Conservation (phyloP, 2,329 filamentous ascomycete genomes). For the Scorias spongiosa region DNA sequence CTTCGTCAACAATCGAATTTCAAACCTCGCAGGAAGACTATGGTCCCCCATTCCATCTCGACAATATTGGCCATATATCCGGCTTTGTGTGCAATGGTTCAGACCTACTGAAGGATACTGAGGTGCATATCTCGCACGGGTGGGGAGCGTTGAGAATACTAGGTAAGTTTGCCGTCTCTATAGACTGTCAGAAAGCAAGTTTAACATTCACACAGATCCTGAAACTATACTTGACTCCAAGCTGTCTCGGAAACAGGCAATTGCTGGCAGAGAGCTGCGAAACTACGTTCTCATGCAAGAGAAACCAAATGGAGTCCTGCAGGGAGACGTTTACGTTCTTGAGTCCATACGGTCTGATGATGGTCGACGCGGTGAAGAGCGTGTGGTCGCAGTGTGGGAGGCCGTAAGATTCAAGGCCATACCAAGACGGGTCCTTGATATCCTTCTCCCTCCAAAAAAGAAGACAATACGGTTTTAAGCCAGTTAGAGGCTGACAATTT, state of each 20-base stretch:
- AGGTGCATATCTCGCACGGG: constrained; percentile 23
- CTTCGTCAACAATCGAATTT: constrained; percentile 17
- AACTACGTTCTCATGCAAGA: constrained; percentile 22
- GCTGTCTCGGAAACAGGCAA: not conserved
- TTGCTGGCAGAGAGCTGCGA: constrained; percentile 3
- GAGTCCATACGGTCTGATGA: constrained; percentile 2
- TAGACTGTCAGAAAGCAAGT: no score
- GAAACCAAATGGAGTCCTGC: constrained; percentile 10
- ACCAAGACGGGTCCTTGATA: constrained; percentile 46
- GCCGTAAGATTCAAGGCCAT: constrained; percentile 32
- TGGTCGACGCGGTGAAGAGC: constrained; percentile 6
- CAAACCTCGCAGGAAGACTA: constrained; percentile 14
- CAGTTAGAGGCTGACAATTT: no score
- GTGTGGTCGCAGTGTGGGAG: constrained; percentile 19
- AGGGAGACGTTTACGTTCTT: constrained; percentile 17
- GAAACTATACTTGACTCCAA: not conserved
- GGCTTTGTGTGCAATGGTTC: constrained; percentile 25
- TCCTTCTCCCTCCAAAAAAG: constrained; percentile 45
- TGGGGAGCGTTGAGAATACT: constrained; percentile 19
- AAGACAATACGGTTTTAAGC: constrained; percentile 5
- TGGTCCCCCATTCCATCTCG: constrained; percentile 23
- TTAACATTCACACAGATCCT: not conserved
- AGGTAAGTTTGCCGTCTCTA: constrained; percentile 6
- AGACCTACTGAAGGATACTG: constrained; percentile 14
- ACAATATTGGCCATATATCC: constrained; percentile 21